Base-by-base conservation (phyloP, 2,329 filamentous ascomycete species). In the Zymoseptoria tritici region DNA sequence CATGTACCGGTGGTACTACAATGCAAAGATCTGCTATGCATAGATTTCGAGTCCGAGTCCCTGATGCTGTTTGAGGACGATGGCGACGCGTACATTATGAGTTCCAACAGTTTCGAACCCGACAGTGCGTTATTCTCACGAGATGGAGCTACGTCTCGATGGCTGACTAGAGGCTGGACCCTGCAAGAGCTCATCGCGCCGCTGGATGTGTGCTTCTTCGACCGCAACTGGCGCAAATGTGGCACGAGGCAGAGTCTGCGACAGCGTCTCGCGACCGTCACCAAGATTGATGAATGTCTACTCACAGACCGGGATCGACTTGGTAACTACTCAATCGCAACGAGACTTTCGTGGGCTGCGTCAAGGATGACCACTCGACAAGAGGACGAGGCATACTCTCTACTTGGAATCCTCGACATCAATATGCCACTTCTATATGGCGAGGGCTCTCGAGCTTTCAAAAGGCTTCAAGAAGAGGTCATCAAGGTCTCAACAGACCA, bases 371-470 rank as follows among this genome's bases (percentile, higher is more conserved):
- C 61, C 8, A 64, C 60, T 11, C 42, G 71, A 22, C 7, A 57
- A 0, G 77, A 80, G 53, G 78, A 80, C 49, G 68, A 70, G n/a
- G 76, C 76, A 0, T 80, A 80, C 52, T 78, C 71, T 4, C 66
- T 80, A 0, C 59, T 80, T 2, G 78, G 77, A 0, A 68, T 80
- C 0, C 79, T 80, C 21, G 69, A 68, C 1, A 69, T 80, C 26
- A 71, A 76, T 24, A 77, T 80, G 73, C 73, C 77, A 0, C 61
- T 79, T 0, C 52, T 79, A 0, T 80, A 80, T 56, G 78, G 77
- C 0, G 70, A 72, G 52, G 67, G 68, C 5, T 21, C 31, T 13
- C 46, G 46, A 29, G 58, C 57, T 8, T 59, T 53, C 22, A 36
- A 21, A 24, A 49, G 57, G n/a, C 22, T 55, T 7, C 53, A 59